Conservation (phyloP, 2,329 filamentous ascomycete genomes). For the Chaetomium strumarium region DNA sequence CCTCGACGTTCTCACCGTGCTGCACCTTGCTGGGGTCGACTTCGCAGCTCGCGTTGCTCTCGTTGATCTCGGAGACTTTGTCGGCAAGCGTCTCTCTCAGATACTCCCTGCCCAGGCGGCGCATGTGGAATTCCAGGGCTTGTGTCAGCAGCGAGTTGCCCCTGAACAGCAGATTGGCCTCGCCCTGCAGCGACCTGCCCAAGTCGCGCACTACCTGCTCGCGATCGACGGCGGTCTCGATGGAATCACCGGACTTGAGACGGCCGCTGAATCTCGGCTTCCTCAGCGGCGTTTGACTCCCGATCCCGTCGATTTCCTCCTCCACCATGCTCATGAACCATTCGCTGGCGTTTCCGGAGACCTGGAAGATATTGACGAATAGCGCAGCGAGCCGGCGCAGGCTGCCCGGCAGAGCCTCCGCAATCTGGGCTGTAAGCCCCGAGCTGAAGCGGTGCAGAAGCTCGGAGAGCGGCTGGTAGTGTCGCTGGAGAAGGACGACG, state of each 20-base stretch:
- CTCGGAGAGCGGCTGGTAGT: slow-evolving; percentile 78
- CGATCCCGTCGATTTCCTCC: slow-evolving; percentile 91
- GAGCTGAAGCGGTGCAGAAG: slow-evolving; percentile 79
- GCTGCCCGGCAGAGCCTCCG: slow-evolving; percentile 69
- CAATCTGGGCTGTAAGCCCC: slow-evolving; percentile 78
- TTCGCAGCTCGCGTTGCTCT: slow-evolving; percentile 86
- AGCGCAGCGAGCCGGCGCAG: slow-evolving; percentile 77
- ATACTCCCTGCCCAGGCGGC: slow-evolving; percentile 86
- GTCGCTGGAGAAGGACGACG: slow-evolving; percentile 76
- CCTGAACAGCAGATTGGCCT: slow-evolving; percentile 91
- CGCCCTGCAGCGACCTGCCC: slow-evolving; percentile 71
- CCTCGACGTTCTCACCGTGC: slow-evolving; percentile 63
- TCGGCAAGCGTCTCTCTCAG: slow-evolving; percentile 80
- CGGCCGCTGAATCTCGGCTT: slow-evolving; percentile 66
- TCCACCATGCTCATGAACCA: slow-evolving; percentile 94
- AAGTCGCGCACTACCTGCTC: slow-evolving; percentile 70
- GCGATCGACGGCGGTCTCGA: slow-evolving; percentile 57
- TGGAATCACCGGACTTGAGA: slow-evolving; percentile 64
- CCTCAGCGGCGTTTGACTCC: slow-evolving; percentile 72
- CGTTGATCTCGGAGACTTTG: slow-evolving; percentile 83
- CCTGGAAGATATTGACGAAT: slow-evolving; percentile 91
- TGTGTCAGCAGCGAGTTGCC: slow-evolving; percentile 94
- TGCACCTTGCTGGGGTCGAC: slow-evolving; percentile 80
- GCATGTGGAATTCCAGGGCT: slow-evolving; percentile 92
- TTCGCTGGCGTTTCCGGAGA: slow-evolving; percentile 73